These are phyloP conservation scores for Rhynchospora tenuis DNA, from an alignment of 176 grass and related monocot species.

Conservation along the genomic window DNA sequence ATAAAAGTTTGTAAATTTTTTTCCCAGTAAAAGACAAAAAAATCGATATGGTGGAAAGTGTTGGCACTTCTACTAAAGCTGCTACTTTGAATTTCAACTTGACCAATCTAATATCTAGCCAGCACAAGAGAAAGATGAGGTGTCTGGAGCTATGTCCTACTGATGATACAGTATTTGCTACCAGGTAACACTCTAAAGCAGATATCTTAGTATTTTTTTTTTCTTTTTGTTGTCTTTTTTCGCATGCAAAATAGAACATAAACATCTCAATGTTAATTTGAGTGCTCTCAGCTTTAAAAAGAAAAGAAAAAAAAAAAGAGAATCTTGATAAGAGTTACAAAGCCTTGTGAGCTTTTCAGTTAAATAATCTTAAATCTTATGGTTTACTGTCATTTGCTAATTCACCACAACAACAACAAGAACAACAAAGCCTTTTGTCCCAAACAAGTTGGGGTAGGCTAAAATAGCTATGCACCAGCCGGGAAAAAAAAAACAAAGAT, in stretches of 20 bases:
- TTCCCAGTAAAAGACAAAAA: conserved; percentile 9
- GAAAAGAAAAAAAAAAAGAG: too few species aligned
- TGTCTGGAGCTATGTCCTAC: conserved; percentile 73
- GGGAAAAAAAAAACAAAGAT: too few species aligned
- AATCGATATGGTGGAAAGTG: neutral
- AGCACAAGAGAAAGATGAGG: conserved; percentile 81
- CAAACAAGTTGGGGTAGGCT: too few species aligned
- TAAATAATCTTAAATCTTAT: neutral
- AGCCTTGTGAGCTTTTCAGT: neutral
- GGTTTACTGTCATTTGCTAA: neutral
- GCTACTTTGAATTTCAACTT: conserved; percentile 43
- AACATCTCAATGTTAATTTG: neutral
- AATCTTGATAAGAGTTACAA: neutral
- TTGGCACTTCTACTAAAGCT: neutral
- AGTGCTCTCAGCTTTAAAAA: neutral
- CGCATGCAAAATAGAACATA: too few species aligned
- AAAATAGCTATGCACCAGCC: too few species aligned
- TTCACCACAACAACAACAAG: too few species aligned
- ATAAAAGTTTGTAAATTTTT: neutral
- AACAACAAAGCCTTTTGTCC: too few species aligned
- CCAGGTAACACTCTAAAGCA: conserved; percentile 38
- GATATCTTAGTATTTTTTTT: neutral
- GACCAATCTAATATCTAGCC: conserved; percentile 42
- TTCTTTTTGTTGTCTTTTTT: neutral
- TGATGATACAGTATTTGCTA: conserved; percentile 70